Evolutionary conservation across 768 basidiomycete species (phyloP).

Genomic region (Trametes cinnabarina): DNA sequence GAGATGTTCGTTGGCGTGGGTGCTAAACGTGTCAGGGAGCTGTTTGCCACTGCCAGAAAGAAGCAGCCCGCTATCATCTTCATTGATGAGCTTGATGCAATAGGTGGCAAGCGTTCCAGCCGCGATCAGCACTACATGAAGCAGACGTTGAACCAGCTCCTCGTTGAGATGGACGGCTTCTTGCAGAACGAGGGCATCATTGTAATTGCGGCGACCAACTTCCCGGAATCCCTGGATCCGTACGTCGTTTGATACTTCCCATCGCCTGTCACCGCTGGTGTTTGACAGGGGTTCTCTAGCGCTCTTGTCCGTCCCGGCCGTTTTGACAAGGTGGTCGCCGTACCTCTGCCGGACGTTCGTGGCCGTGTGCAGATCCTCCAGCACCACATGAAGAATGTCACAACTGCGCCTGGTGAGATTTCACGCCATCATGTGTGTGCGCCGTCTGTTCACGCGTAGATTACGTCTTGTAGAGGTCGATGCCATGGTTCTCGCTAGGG

Average conservation of each 20-base stretch:
- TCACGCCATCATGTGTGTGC: background rate
- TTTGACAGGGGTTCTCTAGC: slow-evolving; percentile 36
- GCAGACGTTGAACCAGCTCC: slow-evolving; percentile 92
- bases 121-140: slow-evolving; percentile 89
- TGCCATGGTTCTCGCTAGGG: slow-evolving; percentile 83
- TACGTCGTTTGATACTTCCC: slow-evolving; percentile 39
- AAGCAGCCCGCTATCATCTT: slow-evolving; percentile 97
- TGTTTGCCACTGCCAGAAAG: slow-evolving; percentile 92
- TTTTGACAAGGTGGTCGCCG: slow-evolving; percentile 90
- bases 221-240: slow-evolving; percentile 92
- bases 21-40: slow-evolving; percentile 91
- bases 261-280: background rate
- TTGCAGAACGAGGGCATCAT: slow-evolving; percentile 90
- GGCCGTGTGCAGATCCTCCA: slow-evolving; percentile 90
- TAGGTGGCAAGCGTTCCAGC: slow-evolving; percentile 83
- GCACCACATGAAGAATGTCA: slow-evolving; percentile 87
- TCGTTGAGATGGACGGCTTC: slow-evolving; percentile 98
- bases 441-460: slow-evolving; percentile 12
- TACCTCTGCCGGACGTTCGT: slow-evolving; percentile 92
- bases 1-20: slow-evolving; percentile 98
- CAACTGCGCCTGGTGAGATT: slow-evolving; percentile 50
- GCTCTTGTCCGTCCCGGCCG: slow-evolving; percentile 95
- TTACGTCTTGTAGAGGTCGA: slow-evolving; percentile 68
- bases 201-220: slow-evolving; percentile 96
- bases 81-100: slow-evolving; percentile 94